Evolutionary conservation across 2,329 filamentous ascomycete genomes (phyloP).

Genomic region (Proliferodiscus dingleyae): DNA sequence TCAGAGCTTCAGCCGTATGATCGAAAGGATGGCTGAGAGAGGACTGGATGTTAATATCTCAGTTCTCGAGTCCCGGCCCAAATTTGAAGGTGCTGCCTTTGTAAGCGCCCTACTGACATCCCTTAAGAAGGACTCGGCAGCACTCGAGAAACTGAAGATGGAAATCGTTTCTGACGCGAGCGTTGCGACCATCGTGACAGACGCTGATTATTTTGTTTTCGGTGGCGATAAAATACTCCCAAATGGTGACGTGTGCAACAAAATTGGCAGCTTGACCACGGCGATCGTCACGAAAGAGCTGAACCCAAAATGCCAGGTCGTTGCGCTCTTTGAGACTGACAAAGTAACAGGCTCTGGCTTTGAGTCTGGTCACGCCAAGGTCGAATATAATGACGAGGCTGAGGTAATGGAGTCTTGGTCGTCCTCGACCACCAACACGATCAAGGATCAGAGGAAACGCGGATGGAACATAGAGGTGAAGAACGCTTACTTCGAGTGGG

Average conservation of each 20-base stretch:
- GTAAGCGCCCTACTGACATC: slow-evolving; percentile 37
- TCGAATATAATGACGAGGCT: slow-evolving; percentile 46
- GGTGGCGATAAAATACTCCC: slow-evolving; percentile 59
- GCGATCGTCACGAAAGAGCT: slow-evolving; percentile 50
- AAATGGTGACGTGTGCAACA: slow-evolving; percentile 59
- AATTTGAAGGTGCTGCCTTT: slow-evolving; percentile 59
- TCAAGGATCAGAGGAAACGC: slow-evolving; percentile 8
- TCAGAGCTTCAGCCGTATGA: slow-evolving; percentile 35
- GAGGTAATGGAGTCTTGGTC: slow-evolving; percentile 50
- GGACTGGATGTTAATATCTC: slow-evolving; percentile 46
- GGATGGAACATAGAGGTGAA: slow-evolving; percentile 32
- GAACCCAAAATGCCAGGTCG: slow-evolving; percentile 41
- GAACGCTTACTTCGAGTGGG: slow-evolving; percentile 36
- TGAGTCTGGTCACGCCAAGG: slow-evolving; percentile 37
- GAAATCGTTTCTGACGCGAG: slow-evolving; percentile 53
- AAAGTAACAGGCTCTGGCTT: slow-evolving; percentile 51
- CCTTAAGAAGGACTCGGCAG: slow-evolving; percentile 23
- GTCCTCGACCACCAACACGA: slow-evolving; percentile 7
- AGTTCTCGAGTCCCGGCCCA: slow-evolving; percentile 62
- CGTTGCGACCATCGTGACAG: slow-evolving; percentile 46
- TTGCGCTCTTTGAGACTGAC: slow-evolving; percentile 55
- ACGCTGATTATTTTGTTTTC: slow-evolving; percentile 54
- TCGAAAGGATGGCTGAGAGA: slow-evolving; percentile 35
- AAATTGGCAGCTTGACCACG: slow-evolving; percentile 57
- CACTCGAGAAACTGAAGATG: slow-evolving; percentile 25